Base-by-base conservation (phyloP, 2,329 filamentous ascomycete genomes). In the Xylariaceae sp. region DNA sequence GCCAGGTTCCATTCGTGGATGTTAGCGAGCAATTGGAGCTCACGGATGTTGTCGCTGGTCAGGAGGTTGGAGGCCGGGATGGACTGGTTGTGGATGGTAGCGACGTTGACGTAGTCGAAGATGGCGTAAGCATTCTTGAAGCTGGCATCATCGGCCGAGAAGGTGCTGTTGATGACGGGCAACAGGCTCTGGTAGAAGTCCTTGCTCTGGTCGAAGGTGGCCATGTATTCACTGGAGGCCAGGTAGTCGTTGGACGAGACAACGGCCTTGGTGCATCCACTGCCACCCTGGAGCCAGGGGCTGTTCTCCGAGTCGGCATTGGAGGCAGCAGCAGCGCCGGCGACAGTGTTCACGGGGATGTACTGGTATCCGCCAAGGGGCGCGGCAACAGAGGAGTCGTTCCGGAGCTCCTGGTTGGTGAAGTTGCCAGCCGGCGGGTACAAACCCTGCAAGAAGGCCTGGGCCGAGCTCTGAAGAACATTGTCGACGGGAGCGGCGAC, bases 311-410 rank as follows among this genome's bases (percentile, higher is more conserved):
- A 77, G 65, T 84, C 81, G 5, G 78, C 74, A 23, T 78, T 75
- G 56, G 85, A 81, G 11, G 82, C 80, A 8, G 72, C 84, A 11
- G 82, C 80, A 8, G 72, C 84, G 1, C 77, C 79, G 2, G 78
- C 72, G 34, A 88, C 79, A 2, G 82, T 76, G 60, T 86, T 82
- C 57, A 97, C 78, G 15, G 90, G 89, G 66, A 96, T 88, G 62
- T 94, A 83, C 74, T 97, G 92, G 72, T 92, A 96, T 30, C 92
- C 92, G 62, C 84, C 79, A 69, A 96, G 76, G 0, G 92, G 91
- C 1, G 85, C 77, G 59, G 84, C 76, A 10, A 92, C 78, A 3
- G 75, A 77, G 18, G 82, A 83, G 53, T 88, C 88, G 73, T 96
- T 92, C 67, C 83, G 84, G 47, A 96, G 82, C 1, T 78, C 84